Conservation (phyloP, 345 rosid genomes). For the Sonneratia caseolaris region DNA sequence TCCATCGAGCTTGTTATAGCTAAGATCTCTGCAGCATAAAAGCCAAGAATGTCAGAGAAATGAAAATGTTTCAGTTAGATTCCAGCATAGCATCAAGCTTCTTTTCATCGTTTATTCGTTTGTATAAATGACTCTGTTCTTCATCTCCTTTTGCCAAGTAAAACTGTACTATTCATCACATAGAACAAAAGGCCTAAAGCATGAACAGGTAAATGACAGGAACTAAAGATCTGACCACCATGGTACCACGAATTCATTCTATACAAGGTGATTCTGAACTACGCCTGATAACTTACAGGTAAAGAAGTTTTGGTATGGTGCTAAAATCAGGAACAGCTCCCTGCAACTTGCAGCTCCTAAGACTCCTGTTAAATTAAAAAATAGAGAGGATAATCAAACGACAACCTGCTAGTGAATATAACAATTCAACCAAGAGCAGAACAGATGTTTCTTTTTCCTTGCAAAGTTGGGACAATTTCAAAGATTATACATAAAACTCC, state of each 20-base stretch:
- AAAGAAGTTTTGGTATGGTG: constrained; percentile 53
- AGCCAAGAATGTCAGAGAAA: neutral
- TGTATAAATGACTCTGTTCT: neutral
- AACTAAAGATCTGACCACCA: neutral
- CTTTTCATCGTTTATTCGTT: neutral
- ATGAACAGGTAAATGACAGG: neutral
- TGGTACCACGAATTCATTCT: neutral
- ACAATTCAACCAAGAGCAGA: neutral
- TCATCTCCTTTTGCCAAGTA: neutral
- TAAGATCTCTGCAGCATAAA: constrained; percentile 54
- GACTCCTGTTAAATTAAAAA: constrained; percentile 45
- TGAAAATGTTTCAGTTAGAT: neutral
- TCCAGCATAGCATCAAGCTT: neutral
- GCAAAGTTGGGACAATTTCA: too few species aligned
- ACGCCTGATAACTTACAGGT: constrained; percentile 49
- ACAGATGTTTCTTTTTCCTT: too few species aligned
- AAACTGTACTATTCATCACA: neutral
- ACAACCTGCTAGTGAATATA: neutral
- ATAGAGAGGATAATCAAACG: too few species aligned
- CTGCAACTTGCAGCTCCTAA: constrained; percentile 76
- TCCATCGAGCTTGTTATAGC: constrained; percentile 71
- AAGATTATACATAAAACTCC: too few species aligned
- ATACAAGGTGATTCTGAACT: neutral
- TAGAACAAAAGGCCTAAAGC: neutral
- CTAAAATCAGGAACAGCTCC: constrained; percentile 86